Evolutionary conservation across 208 protist species (phyloP), one percentile per base, ranked within the genome.

Genomic region (Sergeia podlipaevii): DNA sequence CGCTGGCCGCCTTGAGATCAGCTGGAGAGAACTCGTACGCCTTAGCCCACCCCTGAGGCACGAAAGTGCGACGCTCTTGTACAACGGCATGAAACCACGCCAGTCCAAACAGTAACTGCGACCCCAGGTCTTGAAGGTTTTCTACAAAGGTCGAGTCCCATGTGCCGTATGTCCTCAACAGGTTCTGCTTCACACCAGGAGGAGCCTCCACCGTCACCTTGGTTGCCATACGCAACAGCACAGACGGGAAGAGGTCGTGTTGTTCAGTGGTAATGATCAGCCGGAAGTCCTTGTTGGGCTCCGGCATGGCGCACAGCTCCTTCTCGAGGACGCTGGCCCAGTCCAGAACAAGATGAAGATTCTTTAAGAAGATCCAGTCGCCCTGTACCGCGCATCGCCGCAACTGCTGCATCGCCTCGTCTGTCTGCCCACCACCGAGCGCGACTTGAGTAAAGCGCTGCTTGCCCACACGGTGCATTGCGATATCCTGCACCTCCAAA

Each of bases 21-120:
- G 96, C 80, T 6, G 73, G 60, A 0, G 92, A 95, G 73, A 99
- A 99, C 63, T 98, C 97, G 84, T 98, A 98, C 57, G 89, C 97
- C 77, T 98, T 97, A 41, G 86, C 84, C 96, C 96, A 99, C 29
- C 97, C 97, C 63, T 99, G 97, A 11, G 97, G 97, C 39, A 98
- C 90, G 70, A 95, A 99, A 11, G 78, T 95, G 38, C 97, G 85
- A n/a, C 97, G 82, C 69, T 98, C 97, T 74, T 98, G 95, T 55
- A 98, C 66, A 8, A 99, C 51, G 5, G 93, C 93, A 70, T 99
- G 97, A 58, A 99, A 97, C 89, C 91, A 98, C 11, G 95, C 89
- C 6, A 98, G 77, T 7, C 89, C 79, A 62, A 98, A 97, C 0
- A 98, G 79, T 41, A 97, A 63, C 70, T 85, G 83, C 21, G 84